phyloP scores from a whole-genome alignment of 148 eudicot genomes.

The Amaranthus cruentus region DNA sequence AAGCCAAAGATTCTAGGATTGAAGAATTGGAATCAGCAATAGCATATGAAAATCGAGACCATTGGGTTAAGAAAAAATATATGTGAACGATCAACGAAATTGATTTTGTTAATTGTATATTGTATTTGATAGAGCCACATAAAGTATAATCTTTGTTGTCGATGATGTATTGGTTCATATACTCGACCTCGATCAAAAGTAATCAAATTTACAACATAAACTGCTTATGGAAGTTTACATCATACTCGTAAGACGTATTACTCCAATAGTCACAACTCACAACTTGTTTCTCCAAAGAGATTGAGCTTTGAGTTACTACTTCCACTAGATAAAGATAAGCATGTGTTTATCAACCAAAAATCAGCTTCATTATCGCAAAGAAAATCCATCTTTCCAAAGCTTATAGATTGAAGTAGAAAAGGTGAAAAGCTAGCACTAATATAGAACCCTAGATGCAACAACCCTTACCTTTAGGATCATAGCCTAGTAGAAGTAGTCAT shows the following conservation, averaged over 20 bases:
- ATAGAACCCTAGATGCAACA: neutral
- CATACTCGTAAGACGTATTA: neutral
- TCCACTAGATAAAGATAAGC: neutral
- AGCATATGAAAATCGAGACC: neutral
- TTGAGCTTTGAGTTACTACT: neutral
- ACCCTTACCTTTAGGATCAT: neutral
- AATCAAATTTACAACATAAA: neutral
- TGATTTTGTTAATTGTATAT: too few relatives aligned
- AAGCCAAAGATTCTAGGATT: too few relatives aligned
- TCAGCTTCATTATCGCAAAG: neutral
- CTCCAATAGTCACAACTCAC: neutral
- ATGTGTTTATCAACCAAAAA: neutral
- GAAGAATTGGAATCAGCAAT: too few relatives aligned
- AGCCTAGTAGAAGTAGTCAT: neutral
- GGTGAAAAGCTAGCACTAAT: neutral
- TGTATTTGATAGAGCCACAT: too few relatives aligned
- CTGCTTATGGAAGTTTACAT: neutral
- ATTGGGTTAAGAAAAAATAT: neutral
- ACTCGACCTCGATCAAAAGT: too few relatives aligned
- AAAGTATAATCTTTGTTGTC: too few relatives aligned
- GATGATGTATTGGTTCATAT: too few relatives aligned
- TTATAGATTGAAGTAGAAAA: neutral
- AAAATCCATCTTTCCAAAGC: neutral
- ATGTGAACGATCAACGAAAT: too few relatives aligned
- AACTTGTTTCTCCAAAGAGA: neutral